These are phyloP conservation scores for Pittosporum tobira DNA, from an alignment of 129 eudicot genomes.

Conservation along the genomic window DNA sequence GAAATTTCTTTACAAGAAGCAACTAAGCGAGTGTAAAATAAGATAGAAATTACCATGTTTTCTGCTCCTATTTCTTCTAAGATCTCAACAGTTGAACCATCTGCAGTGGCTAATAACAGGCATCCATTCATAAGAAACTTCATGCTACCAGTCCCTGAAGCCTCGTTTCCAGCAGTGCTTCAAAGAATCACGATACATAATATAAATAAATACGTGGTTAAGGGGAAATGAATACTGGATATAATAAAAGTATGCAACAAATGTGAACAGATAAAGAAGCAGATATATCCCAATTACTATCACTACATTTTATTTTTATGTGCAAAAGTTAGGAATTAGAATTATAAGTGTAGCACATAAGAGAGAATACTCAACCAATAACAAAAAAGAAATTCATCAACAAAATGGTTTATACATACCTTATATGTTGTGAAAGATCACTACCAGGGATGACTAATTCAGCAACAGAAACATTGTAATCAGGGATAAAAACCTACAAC, in stretches of 20 bases:
- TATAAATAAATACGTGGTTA: neutral
- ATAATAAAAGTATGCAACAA: too few relatives aligned
- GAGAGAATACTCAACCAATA: too few relatives aligned
- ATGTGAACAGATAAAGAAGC: too few relatives aligned
- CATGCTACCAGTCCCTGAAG: slow-evolving; percentile 65
- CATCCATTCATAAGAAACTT: slow-evolving; percentile 63
- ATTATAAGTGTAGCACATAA: too few relatives aligned
- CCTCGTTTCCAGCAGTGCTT: slow-evolving; percentile 71
- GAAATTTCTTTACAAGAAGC: neutral
- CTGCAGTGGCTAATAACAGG: slow-evolving; percentile 45
- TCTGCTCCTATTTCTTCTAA: slow-evolving; percentile 54
- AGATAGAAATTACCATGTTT: slow-evolving; percentile 37
- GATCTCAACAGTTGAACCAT: slow-evolving; percentile 51
- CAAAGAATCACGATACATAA: slow-evolving; percentile 12
- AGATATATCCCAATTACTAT: too few relatives aligned
- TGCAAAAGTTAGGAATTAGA: too few relatives aligned
- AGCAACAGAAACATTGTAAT: slow-evolving; percentile 59
- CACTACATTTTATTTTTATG: too few relatives aligned
- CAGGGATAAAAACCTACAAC: slow-evolving; percentile 47
- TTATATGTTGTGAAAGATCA: slow-evolving; percentile 60
- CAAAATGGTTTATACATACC: slow-evolving; percentile 17
- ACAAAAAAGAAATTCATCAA: too few relatives aligned
- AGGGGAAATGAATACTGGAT: too few relatives aligned
- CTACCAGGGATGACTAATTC: slow-evolving; percentile 64
- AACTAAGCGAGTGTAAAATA: neutral